Evolutionary conservation across 352 stramenopile species (phyloP).

Genomic region (Phytophthora kernoviae): DNA sequence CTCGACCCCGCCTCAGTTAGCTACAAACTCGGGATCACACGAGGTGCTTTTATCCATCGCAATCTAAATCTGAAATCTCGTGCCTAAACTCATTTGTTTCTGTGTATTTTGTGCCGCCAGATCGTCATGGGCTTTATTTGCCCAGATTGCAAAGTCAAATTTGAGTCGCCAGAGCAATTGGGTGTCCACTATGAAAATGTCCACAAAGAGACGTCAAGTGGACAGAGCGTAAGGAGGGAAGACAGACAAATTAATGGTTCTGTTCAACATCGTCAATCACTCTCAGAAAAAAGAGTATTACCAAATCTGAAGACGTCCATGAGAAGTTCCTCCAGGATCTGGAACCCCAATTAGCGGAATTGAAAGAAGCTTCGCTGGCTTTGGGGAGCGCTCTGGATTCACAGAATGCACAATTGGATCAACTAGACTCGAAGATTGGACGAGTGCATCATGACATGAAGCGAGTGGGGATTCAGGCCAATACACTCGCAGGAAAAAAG

Average conservation of each 20-base stretch:
- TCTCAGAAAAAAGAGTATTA: slow-evolving; percentile 10
- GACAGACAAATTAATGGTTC: background rate
- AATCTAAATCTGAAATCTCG: background rate
- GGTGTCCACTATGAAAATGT: slow-evolving; percentile 57
- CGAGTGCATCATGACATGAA: slow-evolving; percentile 74
- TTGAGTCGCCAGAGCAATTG: slow-evolving; percentile 58
- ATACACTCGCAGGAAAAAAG: slow-evolving; percentile 48
- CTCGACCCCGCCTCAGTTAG: slow-evolving; percentile 37
- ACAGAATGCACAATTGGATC: slow-evolving; percentile 69
- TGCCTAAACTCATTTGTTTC: slow-evolving; percentile 3
- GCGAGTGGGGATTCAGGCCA: slow-evolving; percentile 65
- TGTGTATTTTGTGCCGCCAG: slow-evolving; percentile 25
- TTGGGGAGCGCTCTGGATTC: slow-evolving; percentile 62
- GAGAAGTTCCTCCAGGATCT: slow-evolving; percentile 56
- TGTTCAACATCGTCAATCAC: background rate
- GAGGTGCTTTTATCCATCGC: slow-evolving; percentile 16
- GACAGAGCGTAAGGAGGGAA: background rate
- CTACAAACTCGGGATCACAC: background rate
- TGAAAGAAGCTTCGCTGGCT: slow-evolving; percentile 71
- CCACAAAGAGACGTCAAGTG: slow-evolving; percentile 32
- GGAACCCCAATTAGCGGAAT: slow-evolving; percentile 59
- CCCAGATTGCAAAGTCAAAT: slow-evolving; percentile 77
- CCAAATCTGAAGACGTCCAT: slow-evolving; percentile 32
- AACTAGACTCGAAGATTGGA: slow-evolving; percentile 68
- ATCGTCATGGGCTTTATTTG: slow-evolving; percentile 88